phyloP scores from a whole-genome alignment of 1,139 yeast species.

The Pneumocystis sp. region DNA sequence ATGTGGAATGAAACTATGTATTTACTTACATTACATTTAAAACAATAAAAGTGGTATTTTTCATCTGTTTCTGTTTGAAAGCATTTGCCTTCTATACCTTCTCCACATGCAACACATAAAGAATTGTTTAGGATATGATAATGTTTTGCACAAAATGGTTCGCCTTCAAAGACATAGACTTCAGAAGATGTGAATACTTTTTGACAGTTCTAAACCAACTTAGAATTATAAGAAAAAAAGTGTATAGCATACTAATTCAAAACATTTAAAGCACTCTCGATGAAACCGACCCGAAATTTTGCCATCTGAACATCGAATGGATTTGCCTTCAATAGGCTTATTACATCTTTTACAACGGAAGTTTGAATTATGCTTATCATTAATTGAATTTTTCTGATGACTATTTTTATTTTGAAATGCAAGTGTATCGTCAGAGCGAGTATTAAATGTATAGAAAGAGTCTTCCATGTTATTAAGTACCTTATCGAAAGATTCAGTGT shows the following conservation, averaged over 20 bases:
- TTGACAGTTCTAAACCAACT: neutral
- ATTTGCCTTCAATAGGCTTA: neutral
- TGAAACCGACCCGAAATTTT: neutral
- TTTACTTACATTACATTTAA: neutral
- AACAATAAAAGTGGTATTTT: neutral
- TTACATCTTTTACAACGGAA: neutral
- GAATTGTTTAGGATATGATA: neutral
- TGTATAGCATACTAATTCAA: neutral
- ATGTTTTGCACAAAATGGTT: neutral
- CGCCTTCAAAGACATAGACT: neutral
- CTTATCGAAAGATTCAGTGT: neutral
- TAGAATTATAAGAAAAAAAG: neutral
- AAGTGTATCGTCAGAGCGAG: neutral
- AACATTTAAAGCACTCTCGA: neutral
- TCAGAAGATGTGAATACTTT: neutral
- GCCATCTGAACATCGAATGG: neutral
- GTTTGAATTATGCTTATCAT: neutral
- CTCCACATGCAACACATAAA: neutral
- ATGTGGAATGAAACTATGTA: neutral
- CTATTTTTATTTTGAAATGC: neutral
- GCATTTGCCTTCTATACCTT: neutral
- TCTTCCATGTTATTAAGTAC: neutral
- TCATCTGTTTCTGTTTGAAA: neutral
- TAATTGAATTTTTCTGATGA: neutral
- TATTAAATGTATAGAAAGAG: neutral